A percentile compares a stretch with the other conserved stretches of the same genome.
These are phyloP conservation scores for Naegleria gruberi DNA, from an alignment of 208 protist genomes.

Conservation along the genomic window DNA sequence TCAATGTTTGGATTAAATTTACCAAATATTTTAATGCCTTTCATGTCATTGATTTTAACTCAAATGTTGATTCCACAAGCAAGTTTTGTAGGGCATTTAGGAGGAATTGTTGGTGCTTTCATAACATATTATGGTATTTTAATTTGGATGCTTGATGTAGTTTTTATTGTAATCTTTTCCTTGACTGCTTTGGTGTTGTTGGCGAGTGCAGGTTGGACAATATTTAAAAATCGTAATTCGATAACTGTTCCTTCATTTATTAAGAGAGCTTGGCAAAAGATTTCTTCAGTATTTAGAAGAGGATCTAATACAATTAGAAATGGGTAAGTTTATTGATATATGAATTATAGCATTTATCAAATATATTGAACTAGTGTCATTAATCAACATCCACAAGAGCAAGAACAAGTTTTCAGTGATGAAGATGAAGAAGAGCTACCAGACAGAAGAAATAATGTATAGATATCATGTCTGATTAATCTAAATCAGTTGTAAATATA, in stretches of 20 bases:
- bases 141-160: not conserved
- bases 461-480: too few relatives aligned
- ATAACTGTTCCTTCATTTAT: not conserved
- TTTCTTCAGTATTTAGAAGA: not conserved
- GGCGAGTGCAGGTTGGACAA: not conserved
- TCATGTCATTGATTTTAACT: not conserved
- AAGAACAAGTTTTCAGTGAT: too few relatives aligned
- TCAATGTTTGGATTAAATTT: not conserved
- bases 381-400: too few relatives aligned
- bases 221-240: not conserved
- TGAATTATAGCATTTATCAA: too few relatives aligned
- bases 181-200: not conserved
- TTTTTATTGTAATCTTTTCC: not conserved
- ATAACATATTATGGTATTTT: not conserved
- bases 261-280: not conserved
- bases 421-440: too few relatives aligned
- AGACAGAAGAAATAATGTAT: too few relatives aligned
- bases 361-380: too few relatives aligned
- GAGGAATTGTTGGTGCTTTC: not conserved
- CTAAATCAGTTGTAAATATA: too few relatives aligned
- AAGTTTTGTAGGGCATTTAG: not conserved
- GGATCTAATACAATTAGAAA: not conserved
- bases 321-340: too few relatives aligned
- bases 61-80: not conserved
- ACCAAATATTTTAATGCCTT: not conserved